Evolutionary conservation across 495 filamentous ascomycete species (phyloP).

Genomic region (Xylaria flabelliformis): DNA sequence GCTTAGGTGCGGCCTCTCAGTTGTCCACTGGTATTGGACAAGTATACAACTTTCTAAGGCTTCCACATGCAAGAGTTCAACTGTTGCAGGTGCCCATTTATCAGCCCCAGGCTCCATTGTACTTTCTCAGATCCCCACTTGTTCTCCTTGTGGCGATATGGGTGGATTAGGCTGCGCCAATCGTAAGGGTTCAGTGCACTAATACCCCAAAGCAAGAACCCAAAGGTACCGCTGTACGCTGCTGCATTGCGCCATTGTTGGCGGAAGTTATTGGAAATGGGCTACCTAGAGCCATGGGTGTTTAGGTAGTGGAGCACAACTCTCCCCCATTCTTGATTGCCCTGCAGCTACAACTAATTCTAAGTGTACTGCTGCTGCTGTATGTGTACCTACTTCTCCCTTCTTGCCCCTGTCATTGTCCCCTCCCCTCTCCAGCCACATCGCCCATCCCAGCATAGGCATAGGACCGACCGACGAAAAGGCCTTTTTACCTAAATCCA

Average conservation of each 20-base stretch:
- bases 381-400: slow-evolving; percentile 7
- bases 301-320: too few species aligned
- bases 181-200: background rate
- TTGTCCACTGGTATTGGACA: slow-evolving; percentile 23
- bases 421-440: slow-evolving; percentile 33
- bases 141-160: slow-evolving; percentile 8
- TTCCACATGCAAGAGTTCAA: slow-evolving; percentile 3
- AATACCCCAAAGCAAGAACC: background rate
- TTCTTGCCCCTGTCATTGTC: slow-evolving; percentile 30
- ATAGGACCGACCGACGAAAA: slow-evolving; percentile 35
- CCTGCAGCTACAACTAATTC: background rate
- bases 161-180: slow-evolving; percentile 2
- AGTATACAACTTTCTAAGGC: slow-evolving; percentile 22
- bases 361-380: background rate
- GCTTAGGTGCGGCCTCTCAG: slow-evolving; percentile 6
- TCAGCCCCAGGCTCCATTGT: background rate
- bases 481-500: slow-evolving; percentile 48
- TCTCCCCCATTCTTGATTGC: background rate
- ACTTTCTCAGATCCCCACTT: background rate
- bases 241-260: slow-evolving; percentile 23
- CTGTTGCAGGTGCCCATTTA: background rate
- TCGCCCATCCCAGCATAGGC: slow-evolving; percentile 17
- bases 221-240: background rate
- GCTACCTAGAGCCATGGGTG: background rate
- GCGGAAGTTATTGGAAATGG: background rate